These are phyloP conservation scores for Penicillium coffeae DNA, from an alignment of 495 filamentous ascomycete species.

Conservation along the genomic window DNA sequence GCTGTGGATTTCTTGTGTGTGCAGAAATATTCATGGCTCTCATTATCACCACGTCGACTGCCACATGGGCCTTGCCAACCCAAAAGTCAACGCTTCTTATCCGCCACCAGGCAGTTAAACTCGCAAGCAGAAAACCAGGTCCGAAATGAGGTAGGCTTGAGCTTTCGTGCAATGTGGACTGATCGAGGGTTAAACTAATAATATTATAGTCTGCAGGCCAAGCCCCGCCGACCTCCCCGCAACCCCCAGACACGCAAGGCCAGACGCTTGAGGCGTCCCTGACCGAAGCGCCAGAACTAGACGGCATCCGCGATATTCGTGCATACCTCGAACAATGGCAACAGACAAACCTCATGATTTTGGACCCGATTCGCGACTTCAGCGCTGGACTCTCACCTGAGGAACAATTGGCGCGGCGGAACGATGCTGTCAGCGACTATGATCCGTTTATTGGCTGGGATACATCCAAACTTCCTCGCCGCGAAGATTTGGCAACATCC, in stretches of 20 bases:
- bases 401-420: constrained; percentile 11
- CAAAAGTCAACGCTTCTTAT: constrained; percentile 7
- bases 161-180: background rate
- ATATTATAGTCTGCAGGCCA: constrained; percentile 1
- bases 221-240: constrained; percentile 3
- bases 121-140: background rate
- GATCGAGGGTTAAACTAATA: constrained; percentile 1
- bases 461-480: constrained; percentile 19
- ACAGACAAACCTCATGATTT: constrained; percentile 20
- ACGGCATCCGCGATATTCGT: constrained; percentile 42
- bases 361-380: constrained; percentile 32
- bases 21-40: constrained; percentile 2
- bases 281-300: constrained; percentile 33
- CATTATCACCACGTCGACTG: too few relatives aligned
- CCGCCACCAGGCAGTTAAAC: constrained; percentile 8
- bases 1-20: constrained; percentile 5
- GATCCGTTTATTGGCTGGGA: constrained; percentile 24
- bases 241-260: background rate
- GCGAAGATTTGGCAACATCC: constrained; percentile 29
- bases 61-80: background rate
- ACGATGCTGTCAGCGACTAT: constrained; percentile 43
- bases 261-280: constrained; percentile 15
- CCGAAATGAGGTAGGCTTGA: constrained; percentile 11
- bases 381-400: constrained; percentile 17
- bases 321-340: constrained; percentile 54